Percentiles rank a stretch among this genome's conserved stretches.
phyloP scores from a whole-genome alignment of 345 rosid species.

The Citrus inodora region DNA sequence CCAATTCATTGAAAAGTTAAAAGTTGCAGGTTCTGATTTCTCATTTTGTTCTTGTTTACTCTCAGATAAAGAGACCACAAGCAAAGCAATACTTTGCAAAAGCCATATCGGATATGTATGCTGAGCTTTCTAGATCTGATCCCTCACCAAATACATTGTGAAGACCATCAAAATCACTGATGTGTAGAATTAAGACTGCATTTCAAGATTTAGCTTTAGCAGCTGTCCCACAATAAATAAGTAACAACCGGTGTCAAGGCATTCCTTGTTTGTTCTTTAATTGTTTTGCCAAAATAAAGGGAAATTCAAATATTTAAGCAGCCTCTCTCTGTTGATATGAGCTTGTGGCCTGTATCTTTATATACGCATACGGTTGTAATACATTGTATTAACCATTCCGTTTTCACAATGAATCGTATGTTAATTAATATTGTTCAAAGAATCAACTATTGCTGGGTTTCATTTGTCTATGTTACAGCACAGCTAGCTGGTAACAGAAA shows the following conservation, averaged over 20 bases:
- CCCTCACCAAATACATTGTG: slow-evolving; percentile 30
- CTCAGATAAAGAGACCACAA: slow-evolving; percentile 78
- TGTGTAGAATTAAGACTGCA: not conserved
- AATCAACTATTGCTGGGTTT: too few relatives aligned
- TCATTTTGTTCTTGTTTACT: slow-evolving; percentile 4
- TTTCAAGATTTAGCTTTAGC: not conserved
- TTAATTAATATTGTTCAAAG: not conserved
- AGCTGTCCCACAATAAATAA: not conserved
- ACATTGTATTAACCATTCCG: not conserved
- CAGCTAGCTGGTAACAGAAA: too few relatives aligned
- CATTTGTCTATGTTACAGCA: too few relatives aligned
- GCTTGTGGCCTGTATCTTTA: not conserved
- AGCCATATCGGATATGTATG: slow-evolving; percentile 53
- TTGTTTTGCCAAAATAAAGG: not conserved
- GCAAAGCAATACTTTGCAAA: slow-evolving; percentile 72
- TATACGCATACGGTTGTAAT: not conserved
- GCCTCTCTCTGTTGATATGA: not conserved
- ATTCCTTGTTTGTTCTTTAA: not conserved
- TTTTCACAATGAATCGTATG: too few relatives aligned
- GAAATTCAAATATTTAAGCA: not conserved
- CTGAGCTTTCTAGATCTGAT: slow-evolving; percentile 46
- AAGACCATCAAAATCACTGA: not conserved
- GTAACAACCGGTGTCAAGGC: not conserved
- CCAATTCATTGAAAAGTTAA: not conserved
- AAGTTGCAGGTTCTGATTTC: not conserved